Evolutionary conservation across 345 rosid species (phyloP).

Genomic region (Heritiera fomes): DNA sequence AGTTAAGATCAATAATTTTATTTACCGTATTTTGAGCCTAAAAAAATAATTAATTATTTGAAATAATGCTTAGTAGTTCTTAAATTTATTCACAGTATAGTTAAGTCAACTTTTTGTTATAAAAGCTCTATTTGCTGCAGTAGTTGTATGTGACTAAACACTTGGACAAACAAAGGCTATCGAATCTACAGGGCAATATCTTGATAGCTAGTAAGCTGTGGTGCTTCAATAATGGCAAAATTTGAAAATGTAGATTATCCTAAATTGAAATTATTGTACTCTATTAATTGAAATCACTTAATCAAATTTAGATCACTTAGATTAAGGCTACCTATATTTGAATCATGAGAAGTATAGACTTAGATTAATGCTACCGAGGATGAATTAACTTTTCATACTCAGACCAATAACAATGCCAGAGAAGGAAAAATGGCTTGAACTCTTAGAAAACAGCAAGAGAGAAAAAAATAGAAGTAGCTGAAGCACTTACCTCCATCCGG

Average conservation of each 20-base stretch:
- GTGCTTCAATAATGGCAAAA: too few relatives aligned
- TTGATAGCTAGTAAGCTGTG: too few relatives aligned
- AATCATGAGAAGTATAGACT: not conserved
- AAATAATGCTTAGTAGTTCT: too few relatives aligned
- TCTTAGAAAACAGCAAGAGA: not conserved
- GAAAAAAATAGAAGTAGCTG: not conserved
- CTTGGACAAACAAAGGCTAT: too few relatives aligned
- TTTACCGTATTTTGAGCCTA: too few relatives aligned
- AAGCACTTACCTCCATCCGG: conserved; percentile 65
- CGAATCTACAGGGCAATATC: too few relatives aligned
- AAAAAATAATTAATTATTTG: too few relatives aligned
- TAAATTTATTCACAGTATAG: too few relatives aligned
- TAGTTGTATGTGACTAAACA: too few relatives aligned
- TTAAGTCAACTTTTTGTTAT: too few relatives aligned
- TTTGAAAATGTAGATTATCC: not conserved
- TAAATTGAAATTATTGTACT: not conserved
- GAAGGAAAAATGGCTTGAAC: not conserved
- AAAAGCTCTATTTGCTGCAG: too few relatives aligned
- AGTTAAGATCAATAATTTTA: too few relatives aligned
- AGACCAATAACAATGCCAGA: not conserved
- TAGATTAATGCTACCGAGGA: not conserved
- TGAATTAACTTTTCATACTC: not conserved
- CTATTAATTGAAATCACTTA: not conserved
- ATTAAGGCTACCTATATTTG: not conserved
- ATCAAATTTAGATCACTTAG: not conserved